Conservation (phyloP, 331 rosid genomes). For the Saraca asoca region DNA sequence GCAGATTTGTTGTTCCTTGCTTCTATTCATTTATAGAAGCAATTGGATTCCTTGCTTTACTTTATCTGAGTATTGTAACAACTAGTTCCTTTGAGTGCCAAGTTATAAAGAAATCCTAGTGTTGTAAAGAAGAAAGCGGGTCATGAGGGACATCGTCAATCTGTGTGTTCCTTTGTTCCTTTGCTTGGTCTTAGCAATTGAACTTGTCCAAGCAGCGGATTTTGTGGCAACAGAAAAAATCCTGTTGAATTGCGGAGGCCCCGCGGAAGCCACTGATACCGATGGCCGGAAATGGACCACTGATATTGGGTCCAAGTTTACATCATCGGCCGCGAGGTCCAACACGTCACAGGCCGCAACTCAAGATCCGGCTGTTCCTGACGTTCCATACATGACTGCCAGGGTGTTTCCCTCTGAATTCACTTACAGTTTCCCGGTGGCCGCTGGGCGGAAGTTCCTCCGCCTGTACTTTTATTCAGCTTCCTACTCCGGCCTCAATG, state of each 20-base stretch:
- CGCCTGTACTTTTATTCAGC: conserved; percentile 76
- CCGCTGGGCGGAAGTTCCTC: conserved; percentile 70
- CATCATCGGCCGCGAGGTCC: conserved; percentile 44
- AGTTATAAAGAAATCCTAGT: too few relatives aligned
- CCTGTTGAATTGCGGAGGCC: conserved; percentile 78
- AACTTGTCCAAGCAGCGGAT: conserved; percentile 43
- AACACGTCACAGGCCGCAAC: conserved; percentile 44
- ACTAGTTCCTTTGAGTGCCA: too few relatives aligned
- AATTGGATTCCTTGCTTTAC: conserved; percentile 22
- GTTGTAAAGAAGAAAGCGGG: neutral
- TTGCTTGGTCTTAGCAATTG: conserved; percentile 39
- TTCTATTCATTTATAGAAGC: neutral
- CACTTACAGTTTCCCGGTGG: conserved; percentile 80
- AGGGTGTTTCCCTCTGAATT: conserved; percentile 57
- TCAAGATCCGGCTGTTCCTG: conserved; percentile 78
- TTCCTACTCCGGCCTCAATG: conserved; percentile 50
- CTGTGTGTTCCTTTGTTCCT: conserved; percentile 29
- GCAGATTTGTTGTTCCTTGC: neutral
- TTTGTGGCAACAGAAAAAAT: conserved; percentile 66
- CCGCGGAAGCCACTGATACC: conserved; percentile 47
- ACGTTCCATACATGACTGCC: conserved; percentile 70
- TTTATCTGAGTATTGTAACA: too few relatives aligned
- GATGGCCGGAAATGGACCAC: conserved; percentile 66
- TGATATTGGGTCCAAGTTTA: conserved; percentile 64
- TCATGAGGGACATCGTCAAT: conserved; percentile 45